Percentiles rank a stretch among this genome's conserved stretches.
Evolutionary conservation across 257 asterid species (phyloP).

Genomic region (Nicotiana attenuata): DNA sequence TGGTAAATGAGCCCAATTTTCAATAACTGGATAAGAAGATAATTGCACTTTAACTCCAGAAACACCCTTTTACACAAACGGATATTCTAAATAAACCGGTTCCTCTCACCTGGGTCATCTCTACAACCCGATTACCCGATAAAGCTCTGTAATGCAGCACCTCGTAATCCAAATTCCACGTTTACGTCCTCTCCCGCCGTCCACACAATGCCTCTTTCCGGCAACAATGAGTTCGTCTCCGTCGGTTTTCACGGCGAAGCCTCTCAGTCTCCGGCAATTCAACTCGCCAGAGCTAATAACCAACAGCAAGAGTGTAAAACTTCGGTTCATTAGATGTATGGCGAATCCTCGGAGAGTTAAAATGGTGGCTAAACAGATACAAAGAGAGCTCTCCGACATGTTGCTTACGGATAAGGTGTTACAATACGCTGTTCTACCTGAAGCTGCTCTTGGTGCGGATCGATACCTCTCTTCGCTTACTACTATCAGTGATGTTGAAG

Average conservation of each 20-base stretch:
- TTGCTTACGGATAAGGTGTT: conserved; percentile 80
- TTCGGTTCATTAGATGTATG: conserved; percentile 54
- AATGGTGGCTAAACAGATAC: conserved; percentile 95
- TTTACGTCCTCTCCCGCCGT: conserved; percentile 10
- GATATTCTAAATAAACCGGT: conserved; percentile 19
- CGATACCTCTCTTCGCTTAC: conserved; percentile 88
- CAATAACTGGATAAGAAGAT: not conserved
- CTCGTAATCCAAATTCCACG: conserved; percentile 34
- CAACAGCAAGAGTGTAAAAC: conserved; percentile 8
- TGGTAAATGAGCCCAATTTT: not conserved
- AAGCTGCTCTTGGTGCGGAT: conserved; percentile 96
- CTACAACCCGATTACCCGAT: conserved; percentile 8
- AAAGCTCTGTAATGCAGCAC: conserved; percentile 49
- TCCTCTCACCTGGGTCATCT: not conserved
- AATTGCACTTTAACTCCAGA: conserved; percentile 12
- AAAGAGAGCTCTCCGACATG: conserved; percentile 92
- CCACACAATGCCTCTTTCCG: conserved; percentile 14
- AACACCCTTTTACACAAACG: conserved; percentile 17
- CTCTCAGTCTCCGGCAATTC: conserved; percentile 19
- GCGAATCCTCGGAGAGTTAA: conserved; percentile 93
- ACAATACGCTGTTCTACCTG: conserved; percentile 88
- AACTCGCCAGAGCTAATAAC: conserved; percentile 16
- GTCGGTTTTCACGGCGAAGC: conserved; percentile 22
- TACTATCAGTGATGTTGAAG: conserved; percentile 86
- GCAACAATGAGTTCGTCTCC: conserved; percentile 24